phyloP scores from a whole-genome alignment of 495 filamentous ascomycete genomes.

The Tuber brumale region DNA sequence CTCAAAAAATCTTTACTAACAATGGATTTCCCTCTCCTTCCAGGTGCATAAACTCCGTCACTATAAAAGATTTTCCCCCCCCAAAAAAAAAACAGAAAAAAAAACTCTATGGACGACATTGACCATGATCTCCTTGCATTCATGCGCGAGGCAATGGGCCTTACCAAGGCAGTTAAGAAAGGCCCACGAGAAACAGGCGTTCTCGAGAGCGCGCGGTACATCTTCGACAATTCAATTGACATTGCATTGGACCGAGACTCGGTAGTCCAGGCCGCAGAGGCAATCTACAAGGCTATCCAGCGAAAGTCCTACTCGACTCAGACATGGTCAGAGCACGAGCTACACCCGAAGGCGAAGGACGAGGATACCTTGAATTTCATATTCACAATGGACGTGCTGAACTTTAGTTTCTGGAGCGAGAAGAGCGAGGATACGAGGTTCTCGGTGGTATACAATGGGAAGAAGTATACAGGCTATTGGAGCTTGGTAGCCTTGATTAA shows the following conservation, averaged over 20 bases:
- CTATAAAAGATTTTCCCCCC: neutral
- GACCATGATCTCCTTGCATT: slow-evolving; percentile 84
- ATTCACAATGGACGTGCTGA: slow-evolving; percentile 92
- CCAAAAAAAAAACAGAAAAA: neutral
- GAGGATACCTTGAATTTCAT: slow-evolving; percentile 79
- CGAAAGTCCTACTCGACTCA: slow-evolving; percentile 73
- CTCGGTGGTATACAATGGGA: slow-evolving; percentile 69
- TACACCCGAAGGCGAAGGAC: slow-evolving; percentile 79
- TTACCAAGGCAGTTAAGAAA: slow-evolving; percentile 46
- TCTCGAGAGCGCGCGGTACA: slow-evolving; percentile 70
- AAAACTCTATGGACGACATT: slow-evolving; percentile 57
- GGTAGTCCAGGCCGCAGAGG: slow-evolving; percentile 71
- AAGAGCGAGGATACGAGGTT: slow-evolving; percentile 59
- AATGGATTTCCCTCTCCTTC: neutral
- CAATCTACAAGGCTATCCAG: slow-evolving; percentile 73
- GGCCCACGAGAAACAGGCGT: slow-evolving; percentile 71
- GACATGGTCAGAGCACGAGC: slow-evolving; percentile 77
- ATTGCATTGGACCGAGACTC: slow-evolving; percentile 73
- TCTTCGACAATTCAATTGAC: slow-evolving; percentile 90
- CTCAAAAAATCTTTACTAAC: neutral
- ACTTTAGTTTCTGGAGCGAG: slow-evolving; percentile 94
- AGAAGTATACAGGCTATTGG: slow-evolving; percentile 89
- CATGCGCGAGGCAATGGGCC: slow-evolving; percentile 69
- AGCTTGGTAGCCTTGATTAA: slow-evolving; percentile 81
- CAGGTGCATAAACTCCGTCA: neutral